Percentiles rank a stretch among this genome's conserved stretches.
These are phyloP conservation scores for Leccinum sublutescens DNA, from an alignment of 768 basidiomycete species.

Conservation along the genomic window DNA sequence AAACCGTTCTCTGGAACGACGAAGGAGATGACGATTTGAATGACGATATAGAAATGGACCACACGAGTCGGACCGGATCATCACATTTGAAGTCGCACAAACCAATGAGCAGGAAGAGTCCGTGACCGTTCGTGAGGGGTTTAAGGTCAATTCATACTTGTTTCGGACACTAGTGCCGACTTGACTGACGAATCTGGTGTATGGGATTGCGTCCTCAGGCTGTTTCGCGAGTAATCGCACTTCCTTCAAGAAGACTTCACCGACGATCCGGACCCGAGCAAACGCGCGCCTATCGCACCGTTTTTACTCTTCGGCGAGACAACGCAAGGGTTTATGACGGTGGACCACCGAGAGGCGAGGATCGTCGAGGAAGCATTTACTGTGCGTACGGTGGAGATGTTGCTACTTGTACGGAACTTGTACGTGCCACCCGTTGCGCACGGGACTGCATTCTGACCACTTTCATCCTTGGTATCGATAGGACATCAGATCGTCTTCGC, in stretches of 20 bases:
- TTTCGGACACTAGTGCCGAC: not conserved
- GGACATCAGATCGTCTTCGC: slow-evolving; percentile 22
- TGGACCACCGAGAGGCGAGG: slow-evolving; percentile 19
- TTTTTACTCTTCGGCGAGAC: slow-evolving; percentile 40
- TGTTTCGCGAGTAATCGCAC: slow-evolving; percentile 10
- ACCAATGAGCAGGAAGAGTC: slow-evolving; percentile 55
- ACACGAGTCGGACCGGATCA: slow-evolving; percentile 47
- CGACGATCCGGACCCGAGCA: slow-evolving; percentile 5
- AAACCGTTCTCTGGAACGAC: slow-evolving; percentile 44
- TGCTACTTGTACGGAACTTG: slow-evolving; percentile 23
- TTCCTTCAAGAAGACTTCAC: slow-evolving; percentile 4
- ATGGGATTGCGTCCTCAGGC: slow-evolving; percentile 1
- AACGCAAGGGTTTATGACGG: slow-evolving; percentile 39
- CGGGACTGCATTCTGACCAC: not conserved
- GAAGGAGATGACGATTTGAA: slow-evolving; percentile 31
- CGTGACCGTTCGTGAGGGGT: slow-evolving; percentile 43
- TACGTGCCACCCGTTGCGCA: slow-evolving; percentile 4
- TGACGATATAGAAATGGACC: slow-evolving; percentile 29
- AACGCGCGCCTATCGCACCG: slow-evolving; percentile 18
- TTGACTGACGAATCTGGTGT: not conserved
- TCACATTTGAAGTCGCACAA: slow-evolving; percentile 53
- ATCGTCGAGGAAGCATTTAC: not conserved
- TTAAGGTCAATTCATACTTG: slow-evolving; percentile 35
- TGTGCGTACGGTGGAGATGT: not conserved
- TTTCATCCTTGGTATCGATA: slow-evolving; percentile 1